Conservation (phyloP, 768 basidiomycete genomes). For the Hypholoma fasciculare region DNA sequence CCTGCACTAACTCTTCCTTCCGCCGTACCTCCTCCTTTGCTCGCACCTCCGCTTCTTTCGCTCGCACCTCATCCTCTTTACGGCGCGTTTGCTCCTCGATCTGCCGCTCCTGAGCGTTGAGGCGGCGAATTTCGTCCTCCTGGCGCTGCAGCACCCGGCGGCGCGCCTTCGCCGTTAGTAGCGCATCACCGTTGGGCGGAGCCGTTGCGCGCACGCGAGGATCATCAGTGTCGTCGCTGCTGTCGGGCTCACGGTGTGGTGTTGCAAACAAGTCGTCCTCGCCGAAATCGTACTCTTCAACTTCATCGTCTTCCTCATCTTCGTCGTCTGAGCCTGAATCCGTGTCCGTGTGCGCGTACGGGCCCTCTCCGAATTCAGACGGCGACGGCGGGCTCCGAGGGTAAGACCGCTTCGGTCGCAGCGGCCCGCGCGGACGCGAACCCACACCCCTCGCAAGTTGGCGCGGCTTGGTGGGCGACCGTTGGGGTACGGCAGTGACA, state of each 20-base stretch:
- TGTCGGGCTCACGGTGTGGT: conserved; percentile 4
- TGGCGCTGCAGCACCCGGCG: not conserved
- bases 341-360: not conserved
- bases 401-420: not conserved
- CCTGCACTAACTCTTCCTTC: conserved; percentile 5
- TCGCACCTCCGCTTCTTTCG: conserved; percentile 8
- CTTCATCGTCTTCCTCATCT: not conserved
- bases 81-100: conserved; percentile 11
- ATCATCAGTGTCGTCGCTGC: conserved; percentile 16
- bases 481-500: not conserved
- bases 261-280: not conserved
- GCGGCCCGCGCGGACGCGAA: not conserved
- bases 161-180: not conserved
- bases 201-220: conserved; percentile 3
- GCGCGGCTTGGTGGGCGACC: not conserved
- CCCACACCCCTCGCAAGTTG: too few species aligned
- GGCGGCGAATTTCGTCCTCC: not conserved
- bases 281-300: not conserved
- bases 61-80: conserved; percentile 10
- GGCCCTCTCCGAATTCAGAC: not conserved
- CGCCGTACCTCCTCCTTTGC: conserved; percentile 5
- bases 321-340: not conserved
- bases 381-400: not conserved
- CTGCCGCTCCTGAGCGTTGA: conserved; percentile 1
- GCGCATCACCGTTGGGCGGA: not conserved